Percentiles rank a stretch among this genome's conserved stretches.
Conservation (phyloP, 306 rosid species). For the Mucuna pruriens region DNA sequence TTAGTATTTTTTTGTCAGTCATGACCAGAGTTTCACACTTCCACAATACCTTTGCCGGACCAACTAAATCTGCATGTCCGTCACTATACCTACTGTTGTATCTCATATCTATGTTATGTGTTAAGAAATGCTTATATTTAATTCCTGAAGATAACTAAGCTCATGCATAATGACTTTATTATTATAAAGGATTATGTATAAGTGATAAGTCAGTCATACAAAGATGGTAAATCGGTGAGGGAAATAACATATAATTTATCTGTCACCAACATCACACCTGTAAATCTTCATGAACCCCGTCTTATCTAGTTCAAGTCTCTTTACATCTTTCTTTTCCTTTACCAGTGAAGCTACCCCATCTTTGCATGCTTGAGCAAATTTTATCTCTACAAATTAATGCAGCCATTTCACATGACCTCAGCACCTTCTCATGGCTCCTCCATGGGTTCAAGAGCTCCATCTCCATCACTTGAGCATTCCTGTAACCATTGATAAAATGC, state of each 20-base stretch:
- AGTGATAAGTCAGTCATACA: conserved; percentile 30
- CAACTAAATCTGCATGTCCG: neutral
- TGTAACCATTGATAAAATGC: conserved; percentile 47
- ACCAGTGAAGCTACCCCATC: conserved; percentile 25
- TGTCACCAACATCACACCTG: conserved; percentile 52
- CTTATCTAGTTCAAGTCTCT: conserved; percentile 53
- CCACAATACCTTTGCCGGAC: neutral
- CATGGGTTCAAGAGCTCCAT: conserved; percentile 86
- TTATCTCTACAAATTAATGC: conserved; percentile 67
- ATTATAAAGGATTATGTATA: conserved; percentile 17
- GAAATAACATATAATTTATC: conserved; percentile 17
- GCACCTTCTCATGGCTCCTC: conserved; percentile 65
- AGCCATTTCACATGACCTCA: conserved; percentile 32
- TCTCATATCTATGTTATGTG: neutral
- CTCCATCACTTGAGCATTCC: conserved; percentile 58
- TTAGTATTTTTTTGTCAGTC: neutral
- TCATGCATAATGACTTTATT: conserved; percentile 35
- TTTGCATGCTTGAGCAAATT: conserved; percentile 63
- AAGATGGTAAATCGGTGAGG: conserved; percentile 30
- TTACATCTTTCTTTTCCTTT: conserved; percentile 58
- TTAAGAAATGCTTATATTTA: conserved; percentile 1
- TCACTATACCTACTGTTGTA: neutral
- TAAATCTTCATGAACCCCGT: conserved; percentile 43
- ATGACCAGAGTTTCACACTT: neutral
- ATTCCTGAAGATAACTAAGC: neutral